Base-by-base conservation (phyloP, 345 rosid species). In the Eucalyptus erythrocorys region DNA sequence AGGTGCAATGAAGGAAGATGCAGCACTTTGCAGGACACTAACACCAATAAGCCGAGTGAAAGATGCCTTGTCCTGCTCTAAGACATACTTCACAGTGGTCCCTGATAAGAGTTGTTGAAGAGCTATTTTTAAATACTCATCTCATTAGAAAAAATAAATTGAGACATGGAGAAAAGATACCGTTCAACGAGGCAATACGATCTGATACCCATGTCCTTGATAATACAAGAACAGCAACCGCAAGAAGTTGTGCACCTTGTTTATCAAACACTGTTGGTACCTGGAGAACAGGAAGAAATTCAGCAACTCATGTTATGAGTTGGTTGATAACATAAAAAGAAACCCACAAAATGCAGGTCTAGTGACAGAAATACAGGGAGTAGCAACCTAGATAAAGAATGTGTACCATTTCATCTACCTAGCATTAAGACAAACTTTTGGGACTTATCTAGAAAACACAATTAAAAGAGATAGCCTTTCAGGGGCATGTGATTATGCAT, bases 151-250 rank as follows among this genome's bases (percentile, higher is more conserved):
- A 89, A 71, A 87, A 66, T 48, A 87, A 89, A 30, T 32, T 17
- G 55, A 81, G 42, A 48, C 71, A 86, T 26, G 57, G 48, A 88
- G 45, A 91, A 81, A 49, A 17, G 85, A 26, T 92, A 98, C 99
- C 99, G 91, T 98, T 98, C 89, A 98, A 92, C 85, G 99, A 95
- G 90, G 99, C 99, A 89, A 98, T 98, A 86, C 99, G 93, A 92
- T 98, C 99, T 19, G 99, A 96, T 87, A 97, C 92, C 97, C 95
- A 93, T 87, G 99, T 98, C 95, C 99, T 94, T 40, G 99, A 95
- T 89, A 97, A 91, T 66, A 98, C 99, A 90, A 98, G 97, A 87
- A 94, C 92, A 92, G 98, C 96, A 88, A 98, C 96, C 50, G 97
- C 93, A 91, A 97, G 96, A 87, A 97, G 92, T 87, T 96, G 98